phyloP scores from a whole-genome alignment of 768 basidiomycete genomes.

The Mycena floridula region DNA sequence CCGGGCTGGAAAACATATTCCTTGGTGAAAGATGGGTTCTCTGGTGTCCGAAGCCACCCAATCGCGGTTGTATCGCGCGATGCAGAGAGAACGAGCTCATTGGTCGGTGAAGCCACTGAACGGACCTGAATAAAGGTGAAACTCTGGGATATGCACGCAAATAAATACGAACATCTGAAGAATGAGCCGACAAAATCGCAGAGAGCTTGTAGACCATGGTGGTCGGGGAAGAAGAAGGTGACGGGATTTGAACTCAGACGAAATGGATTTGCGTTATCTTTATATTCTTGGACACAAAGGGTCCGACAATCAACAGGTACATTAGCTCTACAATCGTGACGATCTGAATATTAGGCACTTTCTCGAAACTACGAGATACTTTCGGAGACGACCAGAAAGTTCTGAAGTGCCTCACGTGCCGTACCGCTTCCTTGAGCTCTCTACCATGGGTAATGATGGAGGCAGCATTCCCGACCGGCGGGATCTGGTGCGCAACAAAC shows the following conservation, averaged over 20 bases:
- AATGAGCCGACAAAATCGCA: slow-evolving; percentile 62
- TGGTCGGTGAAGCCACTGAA: slow-evolving; percentile 68
- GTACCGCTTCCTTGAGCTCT: too few species aligned
- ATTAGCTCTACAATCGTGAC: too few species aligned
- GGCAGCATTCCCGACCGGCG: slow-evolving; percentile 83
- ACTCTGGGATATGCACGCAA: neutral
- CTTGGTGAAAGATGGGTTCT: slow-evolving; percentile 46
- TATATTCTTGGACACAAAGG: too few species aligned
- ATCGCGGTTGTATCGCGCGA: slow-evolving; percentile 92
- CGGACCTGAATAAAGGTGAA: slow-evolving; percentile 57
- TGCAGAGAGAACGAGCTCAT: slow-evolving; percentile 78
- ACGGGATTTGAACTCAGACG: too few species aligned
- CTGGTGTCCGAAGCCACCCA: slow-evolving; percentile 61
- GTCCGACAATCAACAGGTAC: too few species aligned
- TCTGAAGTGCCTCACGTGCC: too few species aligned
- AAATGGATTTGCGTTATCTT: too few species aligned
- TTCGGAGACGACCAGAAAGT: too few species aligned
- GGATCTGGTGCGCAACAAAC: slow-evolving; percentile 67
- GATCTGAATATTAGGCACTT: too few species aligned
- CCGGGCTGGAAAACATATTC: slow-evolving; percentile 54
- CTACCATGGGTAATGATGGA: slow-evolving; percentile 79
- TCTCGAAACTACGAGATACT: too few species aligned
- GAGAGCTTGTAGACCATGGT: slow-evolving; percentile 82
- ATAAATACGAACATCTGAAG: slow-evolving; percentile 58
- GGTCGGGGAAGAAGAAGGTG: too few species aligned